phyloP scores from a whole-genome alignment of 2,329 filamentous ascomycete genomes.

The Aspergillus caelatus region DNA sequence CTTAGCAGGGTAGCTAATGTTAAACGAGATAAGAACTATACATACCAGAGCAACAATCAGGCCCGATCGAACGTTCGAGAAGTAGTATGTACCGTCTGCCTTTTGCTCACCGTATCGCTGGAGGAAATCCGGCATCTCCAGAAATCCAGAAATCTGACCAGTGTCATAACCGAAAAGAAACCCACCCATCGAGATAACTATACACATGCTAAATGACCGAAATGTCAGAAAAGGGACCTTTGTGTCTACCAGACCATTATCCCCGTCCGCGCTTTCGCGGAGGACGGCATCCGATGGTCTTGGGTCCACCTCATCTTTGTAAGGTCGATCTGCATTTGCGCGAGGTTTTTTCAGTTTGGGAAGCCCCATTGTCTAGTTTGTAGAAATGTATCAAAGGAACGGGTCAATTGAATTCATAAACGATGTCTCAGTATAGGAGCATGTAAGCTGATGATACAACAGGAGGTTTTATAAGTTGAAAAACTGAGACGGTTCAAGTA shows the following conservation, averaged over 20 bases:
- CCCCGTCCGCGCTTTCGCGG: not conserved
- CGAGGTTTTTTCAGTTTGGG: conserved; percentile 1
- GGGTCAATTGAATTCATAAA: not conserved
- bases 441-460: not conserved
- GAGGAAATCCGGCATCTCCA: conserved; percentile 46
- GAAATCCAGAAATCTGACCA: conserved; percentile 48
- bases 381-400: not conserved
- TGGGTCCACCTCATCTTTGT: not conserved
- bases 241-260: conserved; percentile 15
- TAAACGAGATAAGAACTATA: not conserved
- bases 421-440: not conserved
- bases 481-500: not conserved
- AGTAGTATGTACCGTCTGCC: conserved; percentile 35
- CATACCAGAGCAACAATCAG: conserved; percentile 46
- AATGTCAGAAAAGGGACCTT: conserved; percentile 31
- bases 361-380: not conserved
- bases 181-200: conserved; percentile 51
- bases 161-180: conserved; percentile 48
- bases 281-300: not conserved
- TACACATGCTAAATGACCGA: conserved; percentile 37
- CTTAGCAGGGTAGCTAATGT: not conserved
- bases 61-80: conserved; percentile 46
- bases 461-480: not conserved
- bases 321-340: not conserved
- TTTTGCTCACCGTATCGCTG: conserved; percentile 38